phyloP scores from a whole-genome alignment of 768 basidiomycete genomes.

The Rhodosporidiobolus sp. region DNA sequence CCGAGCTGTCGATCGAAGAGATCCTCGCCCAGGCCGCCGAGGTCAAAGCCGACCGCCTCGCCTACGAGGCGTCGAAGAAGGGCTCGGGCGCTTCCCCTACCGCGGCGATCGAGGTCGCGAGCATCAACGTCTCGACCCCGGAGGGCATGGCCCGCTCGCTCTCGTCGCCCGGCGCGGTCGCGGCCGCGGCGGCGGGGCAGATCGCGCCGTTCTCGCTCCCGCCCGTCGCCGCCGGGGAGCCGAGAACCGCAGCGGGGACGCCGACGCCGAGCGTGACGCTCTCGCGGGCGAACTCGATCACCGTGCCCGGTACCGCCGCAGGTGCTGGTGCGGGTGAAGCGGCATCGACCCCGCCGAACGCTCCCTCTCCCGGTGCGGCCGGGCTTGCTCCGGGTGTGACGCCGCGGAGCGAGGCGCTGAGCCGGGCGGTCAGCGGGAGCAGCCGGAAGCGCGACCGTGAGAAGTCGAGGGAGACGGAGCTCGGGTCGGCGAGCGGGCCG shows the following conservation, averaged over 20 bases:
- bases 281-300: too few relatives aligned
- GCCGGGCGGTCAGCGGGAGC: too few relatives aligned
- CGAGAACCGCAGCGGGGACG: too few relatives aligned
- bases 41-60: not conserved
- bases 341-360: too few relatives aligned
- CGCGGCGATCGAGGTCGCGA: not conserved
- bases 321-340: too few relatives aligned
- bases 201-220: constrained; percentile 2
- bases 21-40: not conserved
- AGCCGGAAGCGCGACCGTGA: not conserved
- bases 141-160: not conserved
- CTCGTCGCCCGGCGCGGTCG: not conserved
- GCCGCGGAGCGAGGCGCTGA: too few relatives aligned
- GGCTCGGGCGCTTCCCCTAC: not conserved
- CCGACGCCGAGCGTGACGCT: too few relatives aligned
- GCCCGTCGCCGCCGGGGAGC: not conserved
- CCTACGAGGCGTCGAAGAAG: not conserved
- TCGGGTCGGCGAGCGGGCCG: not conserved
- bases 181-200: not conserved
- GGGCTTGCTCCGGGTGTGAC: too few relatives aligned
- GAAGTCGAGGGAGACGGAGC: not conserved
- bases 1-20: not conserved
- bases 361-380: too few relatives aligned
- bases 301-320: too few relatives aligned
- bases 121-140: not conserved